These are phyloP conservation scores for Ophiocordyceps camponoti-floridani DNA, from an alignment of 2,329 filamentous ascomycete genomes.

Conservation along the genomic window DNA sequence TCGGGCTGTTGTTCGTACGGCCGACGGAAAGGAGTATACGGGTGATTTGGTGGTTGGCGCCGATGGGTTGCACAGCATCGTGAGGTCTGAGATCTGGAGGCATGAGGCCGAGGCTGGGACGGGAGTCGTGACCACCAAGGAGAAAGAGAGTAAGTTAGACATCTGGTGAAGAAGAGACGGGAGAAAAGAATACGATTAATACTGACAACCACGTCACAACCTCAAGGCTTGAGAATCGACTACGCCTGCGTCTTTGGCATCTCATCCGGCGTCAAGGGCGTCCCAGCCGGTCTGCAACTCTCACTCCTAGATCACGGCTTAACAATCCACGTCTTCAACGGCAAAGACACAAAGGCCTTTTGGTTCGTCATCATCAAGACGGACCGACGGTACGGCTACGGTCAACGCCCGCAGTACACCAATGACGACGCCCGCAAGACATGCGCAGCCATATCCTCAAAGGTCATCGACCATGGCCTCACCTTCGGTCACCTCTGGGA, in stretches of 20 bases:
- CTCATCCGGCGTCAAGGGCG: slow-evolving; percentile 8
- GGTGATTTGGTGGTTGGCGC: slow-evolving; percentile 18
- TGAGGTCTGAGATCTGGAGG: slow-evolving; percentile 11
- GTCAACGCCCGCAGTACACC: background rate
- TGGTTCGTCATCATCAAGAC: slow-evolving; percentile 17
- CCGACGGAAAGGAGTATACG: slow-evolving; percentile 10
- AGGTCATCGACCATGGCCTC: slow-evolving; percentile 1
- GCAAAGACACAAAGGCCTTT: slow-evolving; percentile 12
- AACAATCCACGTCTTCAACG: slow-evolving; percentile 11
- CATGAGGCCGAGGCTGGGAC: slow-evolving; percentile 6
- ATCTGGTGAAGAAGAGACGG: no score
- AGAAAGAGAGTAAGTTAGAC: slow-evolving; percentile 3
- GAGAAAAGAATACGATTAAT: background rate
- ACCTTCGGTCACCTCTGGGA: slow-evolving; percentile 12
- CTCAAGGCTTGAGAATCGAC: slow-evolving; percentile 3
- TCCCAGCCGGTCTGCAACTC: slow-evolving; percentile 4
- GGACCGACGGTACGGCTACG: background rate
- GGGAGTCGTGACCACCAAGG: slow-evolving; percentile 5
- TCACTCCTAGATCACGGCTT: slow-evolving; percentile 7
- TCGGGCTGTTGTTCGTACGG: slow-evolving; percentile 11
- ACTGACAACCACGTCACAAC: background rate
- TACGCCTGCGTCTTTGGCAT: slow-evolving; percentile 19
- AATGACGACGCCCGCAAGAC: background rate
- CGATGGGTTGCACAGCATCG: slow-evolving; percentile 19
- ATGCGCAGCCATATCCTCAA: slow-evolving; percentile 1